phyloP scores from a whole-genome alignment of 352 stramenopile genomes.

The Phytophthora capsici region DNA sequence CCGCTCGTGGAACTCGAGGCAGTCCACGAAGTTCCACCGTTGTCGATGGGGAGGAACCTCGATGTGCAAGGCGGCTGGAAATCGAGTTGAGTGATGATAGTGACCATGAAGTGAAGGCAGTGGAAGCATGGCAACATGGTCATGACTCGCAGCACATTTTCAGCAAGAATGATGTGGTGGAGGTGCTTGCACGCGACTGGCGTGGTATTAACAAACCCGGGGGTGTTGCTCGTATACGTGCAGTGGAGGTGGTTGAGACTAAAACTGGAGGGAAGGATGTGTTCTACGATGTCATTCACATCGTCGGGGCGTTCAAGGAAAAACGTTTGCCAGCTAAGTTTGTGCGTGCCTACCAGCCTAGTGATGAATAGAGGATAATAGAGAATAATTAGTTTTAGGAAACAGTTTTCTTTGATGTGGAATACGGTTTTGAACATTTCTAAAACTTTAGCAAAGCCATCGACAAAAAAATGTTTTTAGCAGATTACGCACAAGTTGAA shows the following conservation, averaged over 20 bases:
- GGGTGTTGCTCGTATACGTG: conserved; percentile 64
- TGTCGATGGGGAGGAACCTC: conserved; percentile 28
- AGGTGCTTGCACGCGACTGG: conserved; percentile 62
- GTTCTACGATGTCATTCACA: conserved; percentile 74
- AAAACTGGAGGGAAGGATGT: conserved; percentile 23
- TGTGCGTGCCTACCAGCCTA: conserved; percentile 46
- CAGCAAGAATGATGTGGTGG: conserved; percentile 57
- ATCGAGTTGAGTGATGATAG: conserved; percentile 56
- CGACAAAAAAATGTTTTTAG: too few species aligned
- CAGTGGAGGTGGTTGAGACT: conserved; percentile 41
- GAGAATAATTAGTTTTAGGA: conserved; percentile 3
- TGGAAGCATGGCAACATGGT: conserved; percentile 25
- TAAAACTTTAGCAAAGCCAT: too few species aligned
- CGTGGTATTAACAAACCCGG: conserved; percentile 74
- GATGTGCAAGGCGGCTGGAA: conserved; percentile 50
- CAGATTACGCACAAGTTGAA: too few species aligned
- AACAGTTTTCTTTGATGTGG: too few species aligned
- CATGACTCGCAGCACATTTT: conserved; percentile 41
- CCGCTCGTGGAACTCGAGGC: conserved; percentile 15
- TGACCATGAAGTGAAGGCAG: conserved; percentile 23
- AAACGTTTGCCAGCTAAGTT: conserved; percentile 66
- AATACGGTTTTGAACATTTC: too few species aligned
- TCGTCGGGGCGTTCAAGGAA: conserved; percentile 62
- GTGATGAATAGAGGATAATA: conserved; percentile 32
- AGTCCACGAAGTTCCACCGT: conserved; percentile 11